Evolutionary conservation across 75 land plant species (phyloP).

Genomic region (Cryptomeria japonica): DNA sequence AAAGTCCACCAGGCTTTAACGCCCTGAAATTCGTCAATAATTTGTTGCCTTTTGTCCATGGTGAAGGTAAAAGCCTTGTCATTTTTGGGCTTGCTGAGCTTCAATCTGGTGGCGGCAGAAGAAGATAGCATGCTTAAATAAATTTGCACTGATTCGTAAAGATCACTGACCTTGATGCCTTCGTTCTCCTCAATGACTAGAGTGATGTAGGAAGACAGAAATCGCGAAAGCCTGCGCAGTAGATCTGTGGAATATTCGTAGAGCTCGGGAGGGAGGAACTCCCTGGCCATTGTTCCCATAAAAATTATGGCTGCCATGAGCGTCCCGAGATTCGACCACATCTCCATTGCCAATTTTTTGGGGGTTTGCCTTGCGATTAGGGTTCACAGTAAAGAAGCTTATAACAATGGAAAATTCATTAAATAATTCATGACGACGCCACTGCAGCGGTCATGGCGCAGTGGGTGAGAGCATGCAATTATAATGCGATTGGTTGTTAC

Average conservation of each 20-base stretch:
- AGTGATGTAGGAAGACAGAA: conserved; percentile 34
- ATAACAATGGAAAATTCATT: too few species aligned
- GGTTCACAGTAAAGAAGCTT: too few species aligned
- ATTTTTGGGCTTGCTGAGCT: background rate
- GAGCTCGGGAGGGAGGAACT: conserved; percentile 30
- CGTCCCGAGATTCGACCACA: conserved; percentile 8
- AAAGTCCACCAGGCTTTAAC: conserved; percentile 15
- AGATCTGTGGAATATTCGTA: conserved; percentile 4
- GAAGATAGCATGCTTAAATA: conserved; percentile 8
- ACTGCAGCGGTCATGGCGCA: too few species aligned
- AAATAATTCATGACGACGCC: too few species aligned
- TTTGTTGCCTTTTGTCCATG: too few species aligned
- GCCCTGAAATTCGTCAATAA: background rate
- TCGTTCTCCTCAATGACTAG: too few species aligned
- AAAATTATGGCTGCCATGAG: conserved; percentile 13
- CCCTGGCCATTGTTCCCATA: conserved; percentile 8
- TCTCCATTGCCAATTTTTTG: background rate
- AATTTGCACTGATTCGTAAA: too few species aligned
- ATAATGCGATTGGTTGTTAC: too few species aligned
- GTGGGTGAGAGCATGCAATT: too few species aligned
- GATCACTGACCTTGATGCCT: too few species aligned
- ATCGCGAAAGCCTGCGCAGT: background rate
- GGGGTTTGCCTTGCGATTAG: too few species aligned
- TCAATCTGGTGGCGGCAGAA: background rate
- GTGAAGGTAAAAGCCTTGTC: too few species aligned